These are phyloP conservation scores for Nissolia schottii DNA, from an alignment of 306 rosid genomes.

Conservation along the genomic window DNA sequence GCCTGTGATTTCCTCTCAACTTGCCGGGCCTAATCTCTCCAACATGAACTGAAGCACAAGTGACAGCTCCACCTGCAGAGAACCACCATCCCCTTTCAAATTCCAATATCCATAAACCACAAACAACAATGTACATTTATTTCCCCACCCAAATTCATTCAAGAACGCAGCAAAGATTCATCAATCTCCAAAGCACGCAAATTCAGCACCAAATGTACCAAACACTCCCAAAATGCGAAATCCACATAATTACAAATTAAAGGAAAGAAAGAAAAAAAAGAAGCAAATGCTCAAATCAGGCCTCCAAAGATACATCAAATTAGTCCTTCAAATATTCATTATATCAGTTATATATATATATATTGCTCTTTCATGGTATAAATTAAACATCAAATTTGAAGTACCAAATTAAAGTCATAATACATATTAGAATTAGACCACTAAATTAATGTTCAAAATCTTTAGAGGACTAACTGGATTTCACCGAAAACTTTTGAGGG, in stretches of 20 bases:
- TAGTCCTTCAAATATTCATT: too few species aligned
- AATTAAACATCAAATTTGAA: neutral
- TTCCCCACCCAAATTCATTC: too few species aligned
- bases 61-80: constrained; percentile 57
- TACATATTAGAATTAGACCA: neutral
- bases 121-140: neutral
- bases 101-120: neutral
- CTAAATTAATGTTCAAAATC: neutral
- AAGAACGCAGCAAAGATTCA: neutral
- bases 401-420: neutral
- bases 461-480: too few species aligned
- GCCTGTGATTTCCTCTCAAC: constrained; percentile 69
- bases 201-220: neutral
- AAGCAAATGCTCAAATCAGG: neutral
- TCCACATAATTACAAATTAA: too few species aligned
- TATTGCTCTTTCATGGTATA: neutral
- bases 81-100: neutral
- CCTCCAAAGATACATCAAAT: neutral
- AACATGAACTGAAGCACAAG: constrained; percentile 54
- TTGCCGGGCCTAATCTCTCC: constrained; percentile 62
- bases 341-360: too few species aligned
- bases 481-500: neutral
- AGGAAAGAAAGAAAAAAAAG: too few species aligned
- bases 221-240: neutral
- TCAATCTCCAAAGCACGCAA: neutral